Conservation (phyloP, 441 rosid species). For the Populus hybrid region DNA sequence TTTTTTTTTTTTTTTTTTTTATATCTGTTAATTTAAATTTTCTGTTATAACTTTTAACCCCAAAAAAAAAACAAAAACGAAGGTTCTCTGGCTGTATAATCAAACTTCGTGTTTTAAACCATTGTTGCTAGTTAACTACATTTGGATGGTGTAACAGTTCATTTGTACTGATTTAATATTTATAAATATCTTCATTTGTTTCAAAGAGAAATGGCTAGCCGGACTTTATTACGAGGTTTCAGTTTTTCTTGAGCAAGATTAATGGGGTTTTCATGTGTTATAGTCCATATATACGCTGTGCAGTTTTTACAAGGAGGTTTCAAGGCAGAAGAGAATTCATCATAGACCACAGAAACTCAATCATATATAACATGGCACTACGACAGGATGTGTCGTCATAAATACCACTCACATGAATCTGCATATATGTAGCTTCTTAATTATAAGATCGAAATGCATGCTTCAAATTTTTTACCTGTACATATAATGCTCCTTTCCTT, state of each 20-base stretch:
- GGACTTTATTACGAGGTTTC: constrained; percentile 7
- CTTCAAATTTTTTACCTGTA: background rate
- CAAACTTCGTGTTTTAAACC: background rate
- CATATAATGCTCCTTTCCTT: background rate
- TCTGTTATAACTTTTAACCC: background rate
- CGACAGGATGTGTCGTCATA: background rate
- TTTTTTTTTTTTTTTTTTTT: background rate
- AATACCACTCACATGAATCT: background rate
- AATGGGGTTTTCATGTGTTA: background rate
- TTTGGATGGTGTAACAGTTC: background rate
- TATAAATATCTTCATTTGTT: constrained; percentile 2
- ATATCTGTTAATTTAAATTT: constrained; percentile 12
- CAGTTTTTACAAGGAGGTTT: constrained; percentile 25
- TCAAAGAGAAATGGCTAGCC: background rate
- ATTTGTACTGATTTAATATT: background rate
- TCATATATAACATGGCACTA: background rate
- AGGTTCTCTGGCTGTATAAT: background rate
- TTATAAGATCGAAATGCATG: background rate
- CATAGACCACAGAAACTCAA: background rate
- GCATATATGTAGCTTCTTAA: background rate
- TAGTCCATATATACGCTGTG: constrained; percentile 19
- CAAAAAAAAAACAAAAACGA: background rate
- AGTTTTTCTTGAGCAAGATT: background rate
- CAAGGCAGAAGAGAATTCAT: constrained; percentile 10
- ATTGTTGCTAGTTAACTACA: background rate